These are phyloP conservation scores for Kwoniella pini DNA, from an alignment of 768 basidiomycete species.

Conservation along the genomic window DNA sequence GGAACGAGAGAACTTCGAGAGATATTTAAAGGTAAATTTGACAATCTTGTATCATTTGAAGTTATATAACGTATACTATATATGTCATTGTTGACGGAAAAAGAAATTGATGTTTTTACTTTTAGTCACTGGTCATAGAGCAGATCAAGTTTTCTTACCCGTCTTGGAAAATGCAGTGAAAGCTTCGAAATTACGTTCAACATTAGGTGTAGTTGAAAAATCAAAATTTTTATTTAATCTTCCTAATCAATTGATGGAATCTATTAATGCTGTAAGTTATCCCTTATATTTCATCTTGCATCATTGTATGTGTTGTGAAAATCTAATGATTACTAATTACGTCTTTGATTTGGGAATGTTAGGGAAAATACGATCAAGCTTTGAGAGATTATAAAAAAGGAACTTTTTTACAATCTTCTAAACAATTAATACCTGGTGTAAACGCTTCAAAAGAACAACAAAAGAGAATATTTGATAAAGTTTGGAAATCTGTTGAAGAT, in stretches of 20 bases:
- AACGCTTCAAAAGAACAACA: slow-evolving; percentile 67
- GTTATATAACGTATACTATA: no score
- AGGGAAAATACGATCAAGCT: slow-evolving; percentile 93
- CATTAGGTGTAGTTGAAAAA: slow-evolving; percentile 90
- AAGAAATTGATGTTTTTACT: not conserved
- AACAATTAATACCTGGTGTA: slow-evolving; percentile 72
- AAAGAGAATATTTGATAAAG: slow-evolving; percentile 89
- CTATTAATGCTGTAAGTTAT: slow-evolving; percentile 76
- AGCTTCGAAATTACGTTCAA: slow-evolving; percentile 86
- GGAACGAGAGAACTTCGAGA: slow-evolving; percentile 79
- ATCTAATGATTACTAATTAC: not conserved
- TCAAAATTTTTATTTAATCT: slow-evolving; percentile 99
- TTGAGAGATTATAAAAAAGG: slow-evolving; percentile 97
- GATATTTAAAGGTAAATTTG: slow-evolving; percentile 74
- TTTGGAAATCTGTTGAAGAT: slow-evolving; percentile 92
- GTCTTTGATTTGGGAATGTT: not conserved
- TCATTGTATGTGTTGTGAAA: not conserved
- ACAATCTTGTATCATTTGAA: no score
- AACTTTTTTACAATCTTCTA: slow-evolving; percentile 80
- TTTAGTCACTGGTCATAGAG: slow-evolving; percentile 83
- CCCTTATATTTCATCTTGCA: not conserved
- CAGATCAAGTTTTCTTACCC: slow-evolving; percentile 92
- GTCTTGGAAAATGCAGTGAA: slow-evolving; percentile 94
- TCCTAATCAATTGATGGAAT: slow-evolving; percentile 85
- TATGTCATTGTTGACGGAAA: no score